A percentile compares a stretch with the other conserved stretches of the same genome.
These are phyloP conservation scores for Ophiobolus disseminans DNA, from an alignment of 2,329 filamentous ascomycete genomes.

Conservation along the genomic window DNA sequence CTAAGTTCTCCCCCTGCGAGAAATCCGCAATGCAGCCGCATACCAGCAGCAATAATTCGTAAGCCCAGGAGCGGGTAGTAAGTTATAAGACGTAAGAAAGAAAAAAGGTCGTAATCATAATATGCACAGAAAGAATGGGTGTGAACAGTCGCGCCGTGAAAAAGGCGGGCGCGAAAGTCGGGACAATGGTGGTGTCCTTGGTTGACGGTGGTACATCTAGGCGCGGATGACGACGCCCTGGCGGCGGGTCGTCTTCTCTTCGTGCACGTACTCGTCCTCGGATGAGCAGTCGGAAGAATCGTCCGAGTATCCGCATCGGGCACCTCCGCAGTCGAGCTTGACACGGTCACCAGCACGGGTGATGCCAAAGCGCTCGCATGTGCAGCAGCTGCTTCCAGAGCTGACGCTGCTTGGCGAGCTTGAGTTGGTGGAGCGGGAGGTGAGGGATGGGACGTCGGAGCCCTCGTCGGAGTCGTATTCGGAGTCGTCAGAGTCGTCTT, in stretches of 20 bases:
- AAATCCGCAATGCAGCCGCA: slow-evolving; percentile 11
- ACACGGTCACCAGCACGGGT: slow-evolving; percentile 90
- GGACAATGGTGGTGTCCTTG: slow-evolving; percentile 7
- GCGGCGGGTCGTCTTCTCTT: slow-evolving; percentile 56
- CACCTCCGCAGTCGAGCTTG: slow-evolving; percentile 93
- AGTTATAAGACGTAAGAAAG: slow-evolving; percentile 18
- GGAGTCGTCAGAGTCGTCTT: slow-evolving; percentile 52
- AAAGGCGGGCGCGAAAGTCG: slow-evolving; percentile 2
- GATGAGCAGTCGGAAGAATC: slow-evolving; percentile 74
- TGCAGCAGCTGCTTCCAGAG: slow-evolving; percentile 69
- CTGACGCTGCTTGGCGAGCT: slow-evolving; percentile 71
- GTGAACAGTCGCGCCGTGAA: neutral
- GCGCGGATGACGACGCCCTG: slow-evolving; percentile 55
- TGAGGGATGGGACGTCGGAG: slow-evolving; percentile 75
- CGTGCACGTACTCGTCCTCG: slow-evolving; percentile 66
- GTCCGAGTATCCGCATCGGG: slow-evolving; percentile 82
- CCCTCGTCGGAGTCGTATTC: slow-evolving; percentile 70
- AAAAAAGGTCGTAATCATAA: slow-evolving; percentile 35
- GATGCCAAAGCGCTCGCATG: slow-evolving; percentile 95
- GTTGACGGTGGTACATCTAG: slow-evolving; percentile 18
- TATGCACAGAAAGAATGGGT: slow-evolving; percentile 39
- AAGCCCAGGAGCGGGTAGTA: slow-evolving; percentile 8
- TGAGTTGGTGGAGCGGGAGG: slow-evolving; percentile 70
- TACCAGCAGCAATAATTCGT: slow-evolving; percentile 28
- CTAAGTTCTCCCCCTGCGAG: slow-evolving; percentile 5